Evolutionary conservation across 2,329 filamentous ascomycete genomes (phyloP), one percentile per base, ranked within the genome.

Genomic region (Triangularia verruculosa): DNA sequence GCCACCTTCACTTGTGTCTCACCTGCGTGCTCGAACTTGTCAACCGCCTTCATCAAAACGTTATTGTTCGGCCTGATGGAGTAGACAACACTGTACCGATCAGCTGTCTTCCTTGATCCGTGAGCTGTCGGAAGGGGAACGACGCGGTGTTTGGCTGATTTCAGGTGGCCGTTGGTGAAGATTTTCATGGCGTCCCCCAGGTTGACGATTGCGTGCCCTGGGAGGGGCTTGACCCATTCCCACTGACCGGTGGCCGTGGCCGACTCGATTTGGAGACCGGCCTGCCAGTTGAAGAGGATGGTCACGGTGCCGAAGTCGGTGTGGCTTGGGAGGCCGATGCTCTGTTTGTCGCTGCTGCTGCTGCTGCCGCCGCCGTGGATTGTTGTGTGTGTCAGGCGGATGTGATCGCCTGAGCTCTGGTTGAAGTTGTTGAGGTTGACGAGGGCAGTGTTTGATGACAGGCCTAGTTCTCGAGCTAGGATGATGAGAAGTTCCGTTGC

Each of bases 221-320:
- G 70, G 55, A 74, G 66, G 1, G 76, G 76, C 60, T 69, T 69
- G 32, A 78, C 75, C 72, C 74, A 78, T 6, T 74, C 65, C 77
- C 76, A 78, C 4, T 61, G 17, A 20, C 47, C 15, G 27, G 47
- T 22, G 22, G 51, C 25, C 2, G 59, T 47, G 72, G 68, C 24
- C 2, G 71, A 73, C 68, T 72, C 75, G 22, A 78, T 73, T 61
- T 78, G 76, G 15, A 78, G 69, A 2, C 77, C 76, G 39, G 75
- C 77, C 17, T 77, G 70, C 73, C 73, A 75, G 64, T 78, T 78
- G 72, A 78, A 77, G 22, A 78, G 68, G 22, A 78, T 64, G 8
- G 75, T 78, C 56, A 78, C 71, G 2, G 74, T 76, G 57, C 76
- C 76, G 57, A 76, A 78, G 61, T 78, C 76, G 1, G 74, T 77